Evolutionary conservation across 495 filamentous ascomycete species (phyloP).

Genomic region (Penicillium waksmanii): DNA sequence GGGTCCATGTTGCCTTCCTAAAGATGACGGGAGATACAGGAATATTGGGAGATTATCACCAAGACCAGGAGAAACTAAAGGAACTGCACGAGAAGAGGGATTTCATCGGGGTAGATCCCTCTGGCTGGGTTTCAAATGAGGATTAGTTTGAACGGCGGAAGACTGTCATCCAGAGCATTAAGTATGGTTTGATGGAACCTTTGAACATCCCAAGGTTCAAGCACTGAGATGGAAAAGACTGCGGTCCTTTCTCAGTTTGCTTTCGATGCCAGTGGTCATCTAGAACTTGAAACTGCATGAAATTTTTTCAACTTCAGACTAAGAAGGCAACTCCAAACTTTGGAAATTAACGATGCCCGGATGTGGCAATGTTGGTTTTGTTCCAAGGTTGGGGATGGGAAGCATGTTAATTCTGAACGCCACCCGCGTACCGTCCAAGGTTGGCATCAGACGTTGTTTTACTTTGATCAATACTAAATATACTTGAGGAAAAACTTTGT

Average conservation of each 20-base stretch:
- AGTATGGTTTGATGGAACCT: conserved; percentile 28
- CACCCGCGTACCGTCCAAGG: no score
- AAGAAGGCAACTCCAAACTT: no score
- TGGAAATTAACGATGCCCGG: no score
- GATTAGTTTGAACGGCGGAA: conserved; percentile 25
- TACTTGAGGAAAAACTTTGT: no score
- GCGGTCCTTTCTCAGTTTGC: conserved; percentile 29
- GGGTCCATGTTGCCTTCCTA: neutral
- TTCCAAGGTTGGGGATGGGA: no score
- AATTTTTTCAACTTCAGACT: no score
- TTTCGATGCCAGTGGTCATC: conserved; percentile 20
- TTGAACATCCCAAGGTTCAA: conserved; percentile 9
- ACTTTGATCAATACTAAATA: no score
- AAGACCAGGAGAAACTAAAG: conserved; percentile 28
- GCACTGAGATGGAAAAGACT: conserved; percentile 26
- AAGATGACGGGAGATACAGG: neutral
- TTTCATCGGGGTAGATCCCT: conserved; percentile 28
- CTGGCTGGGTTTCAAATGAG: conserved; percentile 33
- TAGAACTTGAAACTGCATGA: no score
- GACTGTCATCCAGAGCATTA: conserved; percentile 27
- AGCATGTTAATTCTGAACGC: no score
- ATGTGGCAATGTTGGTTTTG: no score
- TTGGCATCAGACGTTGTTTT: no score
- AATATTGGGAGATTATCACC: conserved; percentile 8
- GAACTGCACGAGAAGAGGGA: conserved; percentile 33